Evolutionary conservation across 2,329 filamentous ascomycete genomes (phyloP), one percentile per base, ranked within the genome.

Genomic region (Hortaea sp.): DNA sequence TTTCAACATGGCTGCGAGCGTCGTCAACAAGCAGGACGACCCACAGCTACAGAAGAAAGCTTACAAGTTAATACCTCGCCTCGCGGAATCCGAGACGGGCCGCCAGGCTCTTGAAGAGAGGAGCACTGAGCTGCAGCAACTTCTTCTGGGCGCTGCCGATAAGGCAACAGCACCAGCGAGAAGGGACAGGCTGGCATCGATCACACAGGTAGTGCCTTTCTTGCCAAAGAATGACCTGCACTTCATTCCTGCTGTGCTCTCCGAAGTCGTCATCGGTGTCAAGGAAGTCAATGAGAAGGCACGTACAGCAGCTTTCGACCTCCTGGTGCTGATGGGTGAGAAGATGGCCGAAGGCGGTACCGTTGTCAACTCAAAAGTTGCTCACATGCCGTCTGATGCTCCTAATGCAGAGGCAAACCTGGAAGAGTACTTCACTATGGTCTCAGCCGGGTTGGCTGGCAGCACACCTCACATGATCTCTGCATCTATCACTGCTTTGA

Each of bases 241-340:
- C 65, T 97, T 98, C 67, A 90, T 98, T 50, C 89, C 92, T 1
- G 80, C 86, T 1, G 81, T 95, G 41, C 76, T 98, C 5, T 88
- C 88, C 3, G 92, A 98, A 68, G 88, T 97, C 31, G 89, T 98
- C 44, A 88, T 98, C 52, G 86, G 87, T 51, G 94, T 88, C 69
- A 98, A 98, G 67, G 92, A 98, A 69, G 88, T 92, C 61, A 98
- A 98, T 62, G 92, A 98, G 66, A 88, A 88, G 61, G 89, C 92
- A 0, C 78, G 92, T 52, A 88, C 86, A 44, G 81, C 84, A 2
- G 90, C 92, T 0, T 98, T 95, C 62, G 87, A 94, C 43, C 74
- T 97, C 11, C 77, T 98, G 9, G 85, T 98, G 20, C 75, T 85
- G 39, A 89, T 97, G 78, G 89, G 88, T 11, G 79, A 88, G 62